Conservation (phyloP, 768 basidiomycete species). For the Pleurotus cornucopiae region DNA sequence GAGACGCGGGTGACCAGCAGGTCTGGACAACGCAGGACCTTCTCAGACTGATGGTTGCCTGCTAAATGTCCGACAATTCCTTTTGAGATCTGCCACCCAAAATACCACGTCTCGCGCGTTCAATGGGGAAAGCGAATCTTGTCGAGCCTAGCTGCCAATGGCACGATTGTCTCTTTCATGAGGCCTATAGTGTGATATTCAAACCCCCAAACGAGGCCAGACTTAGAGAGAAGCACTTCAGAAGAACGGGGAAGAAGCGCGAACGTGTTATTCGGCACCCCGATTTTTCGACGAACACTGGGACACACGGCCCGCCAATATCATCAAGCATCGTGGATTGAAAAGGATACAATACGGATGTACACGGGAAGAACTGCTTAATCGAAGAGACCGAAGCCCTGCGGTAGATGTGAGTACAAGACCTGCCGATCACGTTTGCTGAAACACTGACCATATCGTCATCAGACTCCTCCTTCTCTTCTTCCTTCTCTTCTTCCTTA, state of each 20-base stretch:
- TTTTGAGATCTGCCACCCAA: background rate
- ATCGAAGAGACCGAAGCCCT: constrained; percentile 96
- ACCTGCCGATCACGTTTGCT: background rate
- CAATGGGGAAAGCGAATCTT: background rate
- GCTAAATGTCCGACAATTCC: background rate
- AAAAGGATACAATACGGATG: background rate
- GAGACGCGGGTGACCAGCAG: background rate
- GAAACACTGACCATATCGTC: constrained; percentile 74
- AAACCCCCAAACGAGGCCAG: too few relatives aligned
- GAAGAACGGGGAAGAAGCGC: too few relatives aligned
- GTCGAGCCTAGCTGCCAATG: too few relatives aligned
- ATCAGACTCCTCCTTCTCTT: constrained; percentile 83
- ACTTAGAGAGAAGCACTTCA: too few relatives aligned
- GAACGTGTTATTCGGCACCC: too few relatives aligned
- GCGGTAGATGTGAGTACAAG: constrained; percentile 19
- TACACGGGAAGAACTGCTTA: constrained; percentile 29
- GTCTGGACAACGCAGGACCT: background rate
- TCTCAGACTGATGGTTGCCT: constrained; percentile 6
- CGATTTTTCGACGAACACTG: too few relatives aligned
- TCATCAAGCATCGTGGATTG: too few relatives aligned
- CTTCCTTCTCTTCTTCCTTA: constrained; percentile 68
- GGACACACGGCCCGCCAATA: constrained; percentile 9
- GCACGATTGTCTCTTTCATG: too few relatives aligned
- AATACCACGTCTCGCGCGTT: background rate
- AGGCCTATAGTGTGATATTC: too few relatives aligned